Conservation (phyloP, 208 protist species). For the Crithidia expoeki region DNA sequence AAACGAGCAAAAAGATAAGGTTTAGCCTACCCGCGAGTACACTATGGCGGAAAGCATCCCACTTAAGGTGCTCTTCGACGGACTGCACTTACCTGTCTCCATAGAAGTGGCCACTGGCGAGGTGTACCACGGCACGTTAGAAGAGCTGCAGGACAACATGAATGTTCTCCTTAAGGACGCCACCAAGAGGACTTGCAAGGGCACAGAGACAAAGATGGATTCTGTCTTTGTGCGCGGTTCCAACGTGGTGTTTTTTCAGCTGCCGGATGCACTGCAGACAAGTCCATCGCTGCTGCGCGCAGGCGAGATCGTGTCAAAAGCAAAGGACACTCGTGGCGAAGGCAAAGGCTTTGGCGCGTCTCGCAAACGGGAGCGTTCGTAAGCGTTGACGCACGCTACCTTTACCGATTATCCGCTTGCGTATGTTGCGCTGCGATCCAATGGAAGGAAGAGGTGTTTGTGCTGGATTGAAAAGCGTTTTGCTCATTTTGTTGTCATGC, state of each 20-base stretch:
- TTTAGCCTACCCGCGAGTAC: neutral
- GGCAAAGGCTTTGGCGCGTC: conserved; percentile 81
- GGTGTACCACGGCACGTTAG: conserved; percentile 87
- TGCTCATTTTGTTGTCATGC: conserved; percentile 9
- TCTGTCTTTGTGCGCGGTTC: conserved; percentile 90
- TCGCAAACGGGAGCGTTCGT: conserved; percentile 39
- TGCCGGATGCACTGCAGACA: conserved; percentile 88
- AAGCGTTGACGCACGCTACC: no score
- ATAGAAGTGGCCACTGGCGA: conserved; percentile 93
- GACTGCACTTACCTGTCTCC: conserved; percentile 86
- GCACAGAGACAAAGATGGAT: conserved; percentile 59
- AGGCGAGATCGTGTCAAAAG: conserved; percentile 57
- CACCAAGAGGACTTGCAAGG: conserved; percentile 73
- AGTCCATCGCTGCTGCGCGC: conserved; percentile 72
- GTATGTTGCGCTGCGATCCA: no score
- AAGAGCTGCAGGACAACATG: conserved; percentile 92
- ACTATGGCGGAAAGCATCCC: conserved; percentile 75
- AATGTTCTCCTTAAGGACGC: conserved; percentile 88
- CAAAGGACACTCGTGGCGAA: conserved; percentile 72
- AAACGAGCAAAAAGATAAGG: no score
- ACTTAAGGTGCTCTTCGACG: conserved; percentile 94
- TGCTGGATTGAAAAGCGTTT: neutral
- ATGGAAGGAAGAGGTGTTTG: no score
- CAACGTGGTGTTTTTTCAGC: conserved; percentile 92
- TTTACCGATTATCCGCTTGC: no score